Percentiles rank a stretch among this genome's conserved stretches.
Conservation (phyloP, 768 basidiomycete genomes). For the Termitomyces sp. region DNA sequence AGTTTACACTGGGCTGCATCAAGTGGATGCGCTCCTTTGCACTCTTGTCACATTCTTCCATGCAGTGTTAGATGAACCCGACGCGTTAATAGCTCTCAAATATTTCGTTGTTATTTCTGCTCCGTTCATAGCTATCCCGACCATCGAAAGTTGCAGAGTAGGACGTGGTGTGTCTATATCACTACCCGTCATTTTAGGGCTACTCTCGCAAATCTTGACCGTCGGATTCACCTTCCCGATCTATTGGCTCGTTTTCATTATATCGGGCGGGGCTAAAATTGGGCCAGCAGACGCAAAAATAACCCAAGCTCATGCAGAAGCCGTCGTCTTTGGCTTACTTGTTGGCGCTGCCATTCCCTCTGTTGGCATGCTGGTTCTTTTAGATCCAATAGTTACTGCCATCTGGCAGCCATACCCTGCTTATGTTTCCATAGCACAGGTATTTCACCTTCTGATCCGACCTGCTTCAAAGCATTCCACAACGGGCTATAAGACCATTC, state of each 20-base stretch:
- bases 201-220: constrained; percentile 37
- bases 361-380: constrained; percentile 35
- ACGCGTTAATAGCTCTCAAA: constrained; percentile 25
- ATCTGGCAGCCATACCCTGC: constrained; percentile 53
- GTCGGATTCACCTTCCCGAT: constrained; percentile 40
- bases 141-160: constrained; percentile 39
- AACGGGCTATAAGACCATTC: constrained; percentile 33
- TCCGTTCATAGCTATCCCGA: constrained; percentile 35
- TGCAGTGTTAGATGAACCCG: constrained; percentile 25
- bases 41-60: constrained; percentile 45
- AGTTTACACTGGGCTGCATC: constrained; percentile 31
- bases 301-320: constrained; percentile 46
- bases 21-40: constrained; percentile 37
- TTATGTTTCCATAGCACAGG: constrained; percentile 36
- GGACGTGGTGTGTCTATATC: constrained; percentile 30
- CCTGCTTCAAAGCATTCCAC: constrained; percentile 24
- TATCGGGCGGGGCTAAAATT: constrained; percentile 28
- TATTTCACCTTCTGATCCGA: constrained; percentile 34
- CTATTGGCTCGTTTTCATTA: constrained; percentile 43
- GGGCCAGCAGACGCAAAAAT: constrained; percentile 19
- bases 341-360: constrained; percentile 44
- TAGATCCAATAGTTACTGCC: constrained; percentile 39
- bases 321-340: constrained; percentile 43
- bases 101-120: constrained; percentile 32
- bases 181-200: constrained; percentile 35